phyloP scores from a whole-genome alignment of 371 early-diverging fungal genomes.

The Mycotypha africana region DNA sequence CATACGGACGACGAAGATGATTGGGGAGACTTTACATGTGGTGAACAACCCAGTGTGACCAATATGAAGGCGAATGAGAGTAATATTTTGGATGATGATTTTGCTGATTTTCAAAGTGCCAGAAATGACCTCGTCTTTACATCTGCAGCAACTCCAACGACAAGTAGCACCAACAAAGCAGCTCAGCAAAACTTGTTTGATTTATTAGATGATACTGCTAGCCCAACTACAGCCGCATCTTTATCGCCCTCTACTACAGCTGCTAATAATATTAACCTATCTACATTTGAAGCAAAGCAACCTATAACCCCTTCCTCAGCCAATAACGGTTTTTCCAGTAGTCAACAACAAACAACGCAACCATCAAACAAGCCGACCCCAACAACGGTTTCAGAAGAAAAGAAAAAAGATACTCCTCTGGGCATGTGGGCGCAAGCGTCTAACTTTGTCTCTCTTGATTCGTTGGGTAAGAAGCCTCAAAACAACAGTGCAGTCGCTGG shows the following conservation, averaged over 20 bases:
- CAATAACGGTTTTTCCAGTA: not conserved
- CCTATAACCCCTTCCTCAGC: no score
- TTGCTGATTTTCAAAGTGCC: constrained; percentile 61
- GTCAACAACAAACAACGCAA: not conserved
- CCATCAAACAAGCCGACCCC: no score
- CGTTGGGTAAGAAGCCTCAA: constrained; percentile 42
- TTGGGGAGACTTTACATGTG: constrained; percentile 50
- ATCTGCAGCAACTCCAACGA: not conserved
- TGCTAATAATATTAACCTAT: no score
- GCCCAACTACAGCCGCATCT: constrained; percentile 1
- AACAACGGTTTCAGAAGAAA: no score
- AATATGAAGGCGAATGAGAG: no score
- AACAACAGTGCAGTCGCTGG: constrained; percentile 29
- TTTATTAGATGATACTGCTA: not conserved
- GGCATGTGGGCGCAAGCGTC: constrained; percentile 59
- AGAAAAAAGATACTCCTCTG: no score
- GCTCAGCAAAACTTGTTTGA: not conserved
- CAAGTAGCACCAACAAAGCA: constrained; percentile 4
- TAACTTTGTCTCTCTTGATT: constrained; percentile 50
- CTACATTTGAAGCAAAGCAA: no score
- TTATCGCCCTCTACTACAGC: no score
- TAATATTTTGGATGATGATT: no score
- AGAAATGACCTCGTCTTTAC: not conserved
- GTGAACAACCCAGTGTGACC: no score
- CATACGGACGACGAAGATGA: constrained; percentile 37